Evolutionary conservation across 2,329 filamentous ascomycete genomes (phyloP).

Genomic region (Dactylellina cionopaga): DNA sequence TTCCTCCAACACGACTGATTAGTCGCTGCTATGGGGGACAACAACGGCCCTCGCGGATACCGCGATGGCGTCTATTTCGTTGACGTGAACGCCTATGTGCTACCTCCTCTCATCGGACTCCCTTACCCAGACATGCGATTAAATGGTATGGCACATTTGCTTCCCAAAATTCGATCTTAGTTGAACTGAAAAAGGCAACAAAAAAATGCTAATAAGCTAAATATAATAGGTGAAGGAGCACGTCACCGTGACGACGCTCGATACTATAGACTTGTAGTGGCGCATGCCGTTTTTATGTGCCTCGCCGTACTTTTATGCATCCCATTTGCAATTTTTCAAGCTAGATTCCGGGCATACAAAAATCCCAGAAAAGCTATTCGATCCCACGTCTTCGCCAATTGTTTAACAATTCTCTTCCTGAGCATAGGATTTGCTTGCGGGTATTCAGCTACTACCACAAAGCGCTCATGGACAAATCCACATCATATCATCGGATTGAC

Average conservation of each 20-base stretch:
- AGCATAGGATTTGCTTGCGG: conserved; percentile 79
- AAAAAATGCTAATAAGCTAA: background rate
- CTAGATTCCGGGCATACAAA: conserved; percentile 72
- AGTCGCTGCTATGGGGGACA: conserved; percentile 38
- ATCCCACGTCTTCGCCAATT: conserved; percentile 78
- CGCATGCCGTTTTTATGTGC: conserved; percentile 76
- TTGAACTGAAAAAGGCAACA: background rate
- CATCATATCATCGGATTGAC: conserved; percentile 86
- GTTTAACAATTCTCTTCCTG: conserved; percentile 73
- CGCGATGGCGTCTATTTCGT: conserved; percentile 48
- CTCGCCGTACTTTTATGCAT: conserved; percentile 79
- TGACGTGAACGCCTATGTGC: conserved; percentile 48
- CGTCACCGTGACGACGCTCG: conserved; percentile 53
- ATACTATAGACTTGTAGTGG: conserved; percentile 76
- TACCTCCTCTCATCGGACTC: conserved; percentile 49
- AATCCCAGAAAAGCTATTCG: conserved; percentile 71
- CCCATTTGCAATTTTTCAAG: conserved; percentile 77
- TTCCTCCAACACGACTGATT: conserved; percentile 24
- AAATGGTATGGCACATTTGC: conserved; percentile 23
- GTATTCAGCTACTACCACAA: conserved; percentile 76
- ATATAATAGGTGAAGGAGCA: conserved; percentile 54
- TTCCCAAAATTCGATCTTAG: background rate
- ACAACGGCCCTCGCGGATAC: conserved; percentile 47
- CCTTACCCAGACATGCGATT: conserved; percentile 48
- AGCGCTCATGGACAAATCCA: conserved; percentile 72